Evolutionary conservation across 2,329 filamentous ascomycete species (phyloP).

Genomic region (Fusarium floridanum): DNA sequence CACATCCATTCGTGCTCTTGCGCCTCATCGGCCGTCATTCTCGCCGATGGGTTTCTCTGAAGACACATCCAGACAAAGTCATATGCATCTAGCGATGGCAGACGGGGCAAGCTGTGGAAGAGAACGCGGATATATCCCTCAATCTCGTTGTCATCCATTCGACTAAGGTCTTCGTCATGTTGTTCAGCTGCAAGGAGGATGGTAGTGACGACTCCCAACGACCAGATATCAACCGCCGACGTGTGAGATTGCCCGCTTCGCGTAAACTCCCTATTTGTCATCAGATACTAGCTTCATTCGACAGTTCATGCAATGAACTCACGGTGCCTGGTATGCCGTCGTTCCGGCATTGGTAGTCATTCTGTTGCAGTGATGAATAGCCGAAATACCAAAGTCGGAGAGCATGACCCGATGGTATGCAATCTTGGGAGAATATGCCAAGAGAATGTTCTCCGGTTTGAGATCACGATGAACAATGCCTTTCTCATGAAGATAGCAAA

Average conservation of each 20-base stretch:
- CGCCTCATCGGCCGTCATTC: conserved; percentile 48
- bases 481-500: conserved; percentile 63
- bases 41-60: conserved; percentile 41
- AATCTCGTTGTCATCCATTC: conserved; percentile 46
- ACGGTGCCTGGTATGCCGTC: conserved; percentile 64
- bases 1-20: conserved; percentile 52
- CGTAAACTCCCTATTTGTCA: conserved; percentile 55
- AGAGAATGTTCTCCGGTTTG: conserved; percentile 67
- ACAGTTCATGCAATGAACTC: neutral
- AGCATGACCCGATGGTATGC: conserved; percentile 61
- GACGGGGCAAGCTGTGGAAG: conserved; percentile 24
- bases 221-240: conserved; percentile 64
- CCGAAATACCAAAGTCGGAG: conserved; percentile 66
- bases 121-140: conserved; percentile 28
- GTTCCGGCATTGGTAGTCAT: conserved; percentile 63
- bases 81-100: conserved; percentile 44
- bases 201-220: conserved; percentile 62
- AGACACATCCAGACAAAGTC: conserved; percentile 51
- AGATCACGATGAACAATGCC: conserved; percentile 66
- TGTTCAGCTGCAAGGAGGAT: conserved; percentile 50
- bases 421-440: conserved; percentile 59
- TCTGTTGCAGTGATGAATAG: conserved; percentile 55
- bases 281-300: conserved; percentile 8
- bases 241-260: conserved; percentile 46
- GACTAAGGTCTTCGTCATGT: conserved; percentile 44